Evolutionary conservation across 257 asterid species (phyloP), one percentile per base, ranked within the genome.

Genomic region (Nemophila menziesii): DNA sequence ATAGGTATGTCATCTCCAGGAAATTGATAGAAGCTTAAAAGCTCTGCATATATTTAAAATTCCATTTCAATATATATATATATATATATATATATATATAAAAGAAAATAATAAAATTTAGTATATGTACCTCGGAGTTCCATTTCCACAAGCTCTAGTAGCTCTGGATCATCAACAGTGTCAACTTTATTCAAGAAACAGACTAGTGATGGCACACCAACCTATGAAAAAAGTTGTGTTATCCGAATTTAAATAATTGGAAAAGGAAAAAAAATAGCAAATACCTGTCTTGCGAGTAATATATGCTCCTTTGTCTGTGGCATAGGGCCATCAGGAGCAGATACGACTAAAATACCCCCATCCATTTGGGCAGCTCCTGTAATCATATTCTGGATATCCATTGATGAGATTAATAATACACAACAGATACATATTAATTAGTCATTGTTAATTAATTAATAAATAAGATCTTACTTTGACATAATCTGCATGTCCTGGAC

Each of bases 1-100:
- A 90, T 90, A 12, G 99, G 99, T 52, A 90, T 90, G 18, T 85
- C 96, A 67, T 90, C 99, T 40, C 99, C 99, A 23, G 99, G 99
- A 59, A 85, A 90, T 75, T 90, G 82, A 68, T 85, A 90, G 66
- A 90, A 90, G 72, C 60, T 72, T 58, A 90, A 93, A 56, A 90
- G 63, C 57, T 90, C 98, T 90, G 82, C 72, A n/a, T 39, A 54
- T 55, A 39, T 56, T 20, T 11, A 23, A 21, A 48, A 62, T 15
- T 23, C 5, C 27, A 41, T 22, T 46, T 45, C 18, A 5, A 18
- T 11, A 3, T 19, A 21, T n/a, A n/a, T n/a, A n/a, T n/a, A n/a
- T n/a, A n/a, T n/a, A n/a, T n/a, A n/a, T n/a, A n/a, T n/a, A n/a
- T n/a, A n/a, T n/a, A n/a, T n/a, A n/a, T 11, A 37, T 4, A 37